Conservation (phyloP, 805 yeast species). For the Saccharomycopsis selenospora region DNA sequence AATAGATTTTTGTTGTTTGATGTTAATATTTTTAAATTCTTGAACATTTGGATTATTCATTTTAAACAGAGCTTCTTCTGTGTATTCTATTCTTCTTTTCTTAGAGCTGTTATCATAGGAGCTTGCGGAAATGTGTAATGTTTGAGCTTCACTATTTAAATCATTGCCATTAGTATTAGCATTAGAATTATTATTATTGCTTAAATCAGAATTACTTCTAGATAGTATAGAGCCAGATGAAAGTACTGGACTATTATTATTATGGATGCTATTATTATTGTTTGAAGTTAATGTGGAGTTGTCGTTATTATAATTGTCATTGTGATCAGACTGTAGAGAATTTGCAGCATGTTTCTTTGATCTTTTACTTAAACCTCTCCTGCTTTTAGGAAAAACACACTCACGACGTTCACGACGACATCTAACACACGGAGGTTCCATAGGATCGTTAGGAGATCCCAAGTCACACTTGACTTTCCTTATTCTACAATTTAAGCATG, state of each 20-base stretch:
- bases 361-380: constrained; percentile 41
- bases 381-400: constrained; percentile 61
- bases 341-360: constrained; percentile 28
- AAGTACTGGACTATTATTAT: too few relatives aligned
- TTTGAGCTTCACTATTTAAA: constrained; percentile 15
- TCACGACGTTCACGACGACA: constrained; percentile 77
- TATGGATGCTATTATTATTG: too few relatives aligned
- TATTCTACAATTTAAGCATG: constrained; percentile 79
- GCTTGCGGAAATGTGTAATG: constrained; percentile 20
- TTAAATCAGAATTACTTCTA: too few relatives aligned
- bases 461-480: constrained; percentile 83
- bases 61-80: constrained; percentile 1
- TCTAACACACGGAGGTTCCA: constrained; percentile 76
- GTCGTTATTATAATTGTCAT: constrained; percentile 15
- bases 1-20: constrained; percentile 6
- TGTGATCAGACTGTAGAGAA: constrained; percentile 20
- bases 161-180: too few relatives aligned
- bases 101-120: constrained; percentile 7
- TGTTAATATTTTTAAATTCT: constrained; percentile 2
- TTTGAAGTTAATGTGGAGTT: too few relatives aligned
- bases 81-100: constrained; percentile 15
- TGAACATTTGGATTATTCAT: background rate
- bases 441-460: constrained; percentile 66
- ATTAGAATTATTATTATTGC: too few relatives aligned
- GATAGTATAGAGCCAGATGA: too few relatives aligned